These are phyloP conservation scores for Penicillium mononematosum DNA, from an alignment of 495 filamentous ascomycete species.

Conservation along the genomic window DNA sequence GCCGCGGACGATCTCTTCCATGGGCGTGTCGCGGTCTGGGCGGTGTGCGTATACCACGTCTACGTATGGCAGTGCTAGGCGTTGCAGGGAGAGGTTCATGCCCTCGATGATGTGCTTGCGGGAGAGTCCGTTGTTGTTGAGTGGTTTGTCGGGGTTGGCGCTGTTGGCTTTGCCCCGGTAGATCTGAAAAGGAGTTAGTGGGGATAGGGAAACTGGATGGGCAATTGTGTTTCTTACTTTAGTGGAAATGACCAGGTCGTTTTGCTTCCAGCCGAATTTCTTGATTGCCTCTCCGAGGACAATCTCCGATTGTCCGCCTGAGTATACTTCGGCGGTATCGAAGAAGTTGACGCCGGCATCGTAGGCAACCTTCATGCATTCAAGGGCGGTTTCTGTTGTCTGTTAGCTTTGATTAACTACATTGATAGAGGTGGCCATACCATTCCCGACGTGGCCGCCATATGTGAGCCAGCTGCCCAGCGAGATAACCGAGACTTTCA, in stretches of 20 bases:
- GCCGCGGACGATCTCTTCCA: constrained; percentile 81
- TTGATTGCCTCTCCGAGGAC: constrained; percentile 72
- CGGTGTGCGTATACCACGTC: constrained; percentile 85
- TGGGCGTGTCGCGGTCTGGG: constrained; percentile 77
- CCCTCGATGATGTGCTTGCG: constrained; percentile 84
- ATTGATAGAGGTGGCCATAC: constrained; percentile 33
- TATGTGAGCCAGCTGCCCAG: constrained; percentile 78
- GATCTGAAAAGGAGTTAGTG: constrained; percentile 42
- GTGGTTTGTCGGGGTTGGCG: constrained; percentile 57
- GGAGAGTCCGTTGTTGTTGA: constrained; percentile 75
- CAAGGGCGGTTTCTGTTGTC: constrained; percentile 55
- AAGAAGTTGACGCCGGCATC: constrained; percentile 77
- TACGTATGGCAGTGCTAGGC: constrained; percentile 68
- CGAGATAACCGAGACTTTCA: constrained; percentile 73
- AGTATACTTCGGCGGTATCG: constrained; percentile 48
- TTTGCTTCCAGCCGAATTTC: constrained; percentile 63
- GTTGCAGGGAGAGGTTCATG: constrained; percentile 58
- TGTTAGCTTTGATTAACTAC: background rate
- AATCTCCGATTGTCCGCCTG: constrained; percentile 66
- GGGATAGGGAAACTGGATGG: background rate
- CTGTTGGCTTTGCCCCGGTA: constrained; percentile 65
- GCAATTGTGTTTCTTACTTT: constrained; percentile 51
- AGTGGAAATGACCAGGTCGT: constrained; percentile 82
- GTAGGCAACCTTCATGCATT: constrained; percentile 74
- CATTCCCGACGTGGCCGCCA: constrained; percentile 70